phyloP scores from a whole-genome alignment of 371 early-diverging fungal species.

The Rhizopus delemar region DNA sequence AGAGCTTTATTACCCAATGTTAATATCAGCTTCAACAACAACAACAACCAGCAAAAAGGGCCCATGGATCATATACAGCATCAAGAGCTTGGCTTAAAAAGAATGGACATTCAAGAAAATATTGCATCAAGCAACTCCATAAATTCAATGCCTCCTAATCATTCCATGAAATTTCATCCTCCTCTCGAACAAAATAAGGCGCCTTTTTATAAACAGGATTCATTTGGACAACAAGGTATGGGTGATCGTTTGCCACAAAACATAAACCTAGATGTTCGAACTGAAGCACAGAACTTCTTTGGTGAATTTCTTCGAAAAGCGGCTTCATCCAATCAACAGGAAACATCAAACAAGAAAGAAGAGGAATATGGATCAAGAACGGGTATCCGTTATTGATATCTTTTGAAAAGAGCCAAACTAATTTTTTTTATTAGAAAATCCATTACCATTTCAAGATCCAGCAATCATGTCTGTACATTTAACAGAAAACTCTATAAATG shows the following conservation, averaged over 20 bases:
- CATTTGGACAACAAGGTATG: neutral
- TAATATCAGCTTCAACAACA: slow-evolving; percentile 64
- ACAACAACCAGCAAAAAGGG: slow-evolving; percentile 25
- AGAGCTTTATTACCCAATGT: slow-evolving; percentile 71
- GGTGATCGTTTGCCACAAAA: neutral
- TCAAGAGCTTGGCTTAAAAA: neutral
- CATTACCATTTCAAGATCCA: slow-evolving; percentile 58
- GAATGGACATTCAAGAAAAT: neutral
- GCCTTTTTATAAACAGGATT: slow-evolving; percentile 2
- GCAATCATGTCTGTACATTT: slow-evolving; percentile 69
- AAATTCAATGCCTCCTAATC: neutral
- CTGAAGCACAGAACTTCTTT: slow-evolving; percentile 67
- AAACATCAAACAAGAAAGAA: slow-evolving; percentile 19
- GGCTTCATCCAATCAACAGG: slow-evolving; percentile 40
- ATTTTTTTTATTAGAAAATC: slow-evolving; percentile 3
- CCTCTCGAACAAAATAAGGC: neutral
- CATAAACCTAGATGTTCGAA: slow-evolving; percentile 29
- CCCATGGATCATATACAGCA: slow-evolving; percentile 4
- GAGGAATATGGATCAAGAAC: slow-evolving; percentile 8
- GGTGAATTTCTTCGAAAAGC: slow-evolving; percentile 73
- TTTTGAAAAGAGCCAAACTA: neutral
- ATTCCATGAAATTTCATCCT: too few species aligned
- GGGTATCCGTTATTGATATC: neutral
- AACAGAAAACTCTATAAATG: slow-evolving; percentile 24
- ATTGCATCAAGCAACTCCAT: neutral